Conservation (phyloP, 1,139 yeast species). For the Lodderomyces beijingensis region DNA sequence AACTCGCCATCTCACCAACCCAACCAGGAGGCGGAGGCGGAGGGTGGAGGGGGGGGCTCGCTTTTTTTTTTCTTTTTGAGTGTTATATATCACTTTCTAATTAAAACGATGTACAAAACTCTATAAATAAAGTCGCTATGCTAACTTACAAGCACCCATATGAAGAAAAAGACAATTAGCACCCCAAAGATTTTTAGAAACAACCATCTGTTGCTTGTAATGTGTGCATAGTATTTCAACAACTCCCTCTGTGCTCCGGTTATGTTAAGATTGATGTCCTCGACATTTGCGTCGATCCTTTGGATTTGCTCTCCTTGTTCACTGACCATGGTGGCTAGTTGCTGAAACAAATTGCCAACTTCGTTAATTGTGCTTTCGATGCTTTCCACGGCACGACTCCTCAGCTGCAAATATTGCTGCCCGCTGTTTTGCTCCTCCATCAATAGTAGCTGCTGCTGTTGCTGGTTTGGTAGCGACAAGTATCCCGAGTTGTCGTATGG, state of each 20-base stretch:
- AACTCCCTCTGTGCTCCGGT: slow-evolving; percentile 93
- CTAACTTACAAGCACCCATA: slow-evolving; percentile 80
- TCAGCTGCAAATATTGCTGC: slow-evolving; percentile 71
- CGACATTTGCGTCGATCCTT: slow-evolving; percentile 91
- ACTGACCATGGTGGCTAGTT: slow-evolving; percentile 93
- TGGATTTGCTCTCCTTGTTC: slow-evolving; percentile 97
- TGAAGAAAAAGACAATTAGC: slow-evolving; percentile 66
- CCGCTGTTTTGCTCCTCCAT: slow-evolving; percentile 71
- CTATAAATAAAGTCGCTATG: too few relatives aligned
- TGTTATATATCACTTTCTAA: too few relatives aligned
- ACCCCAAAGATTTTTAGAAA: slow-evolving; percentile 88
- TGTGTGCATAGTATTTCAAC: slow-evolving; percentile 81
- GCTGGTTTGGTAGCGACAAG: slow-evolving; percentile 67
- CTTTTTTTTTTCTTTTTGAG: too few relatives aligned
- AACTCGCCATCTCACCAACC: too few relatives aligned
- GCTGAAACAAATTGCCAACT: slow-evolving; percentile 92
- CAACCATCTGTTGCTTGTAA: slow-evolving; percentile 89
- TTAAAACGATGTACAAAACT: too few relatives aligned
- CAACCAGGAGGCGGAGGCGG: too few relatives aligned
- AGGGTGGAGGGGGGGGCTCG: too few relatives aligned
- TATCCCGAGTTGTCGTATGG: slow-evolving; percentile 33
- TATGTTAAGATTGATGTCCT: slow-evolving; percentile 84
- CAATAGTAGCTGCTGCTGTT: slow-evolving; percentile 69
- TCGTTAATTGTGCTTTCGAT: slow-evolving; percentile 95
- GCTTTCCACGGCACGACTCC: slow-evolving; percentile 90